Percentiles rank a stretch among this genome's conserved stretches.
These are phyloP conservation scores for Hibiscus tridactylites DNA, from an alignment of 345 rosid genomes.

Conservation along the genomic window DNA sequence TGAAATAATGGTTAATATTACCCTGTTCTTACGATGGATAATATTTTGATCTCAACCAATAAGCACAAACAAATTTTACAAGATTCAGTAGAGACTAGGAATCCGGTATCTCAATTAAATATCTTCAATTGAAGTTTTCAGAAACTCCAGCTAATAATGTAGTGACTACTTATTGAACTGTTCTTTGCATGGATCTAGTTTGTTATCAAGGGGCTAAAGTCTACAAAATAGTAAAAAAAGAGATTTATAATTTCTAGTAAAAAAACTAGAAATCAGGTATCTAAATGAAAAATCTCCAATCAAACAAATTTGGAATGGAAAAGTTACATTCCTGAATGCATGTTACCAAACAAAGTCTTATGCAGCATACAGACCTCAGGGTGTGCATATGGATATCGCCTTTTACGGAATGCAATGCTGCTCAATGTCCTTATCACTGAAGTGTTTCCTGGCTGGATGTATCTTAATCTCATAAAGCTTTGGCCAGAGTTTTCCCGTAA, in stretches of 20 bases:
- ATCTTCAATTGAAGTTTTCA: too few species aligned
- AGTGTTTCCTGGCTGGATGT: constrained; percentile 26
- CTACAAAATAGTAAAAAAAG: neutral
- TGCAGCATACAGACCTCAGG: neutral
- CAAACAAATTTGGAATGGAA: neutral
- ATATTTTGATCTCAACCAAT: too few species aligned
- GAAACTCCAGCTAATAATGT: too few species aligned
- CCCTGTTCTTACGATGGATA: too few species aligned
- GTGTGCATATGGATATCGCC: neutral
- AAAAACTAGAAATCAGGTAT: neutral
- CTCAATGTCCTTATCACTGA: constrained; percentile 21
- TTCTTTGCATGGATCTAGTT: neutral
- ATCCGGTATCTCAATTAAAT: too few species aligned
- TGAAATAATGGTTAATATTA: too few species aligned
- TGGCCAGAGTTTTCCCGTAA: constrained; percentile 88
- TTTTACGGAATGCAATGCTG: constrained; percentile 37
- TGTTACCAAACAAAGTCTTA: neutral
- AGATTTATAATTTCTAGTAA: neutral
- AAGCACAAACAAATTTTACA: too few species aligned
- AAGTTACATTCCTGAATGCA: neutral
- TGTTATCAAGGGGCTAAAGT: neutral
- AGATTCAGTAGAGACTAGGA: too few species aligned
- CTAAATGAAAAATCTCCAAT: neutral
- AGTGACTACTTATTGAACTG: too few species aligned
- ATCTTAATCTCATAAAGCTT: constrained; percentile 72